Base-by-base conservation (phyloP, 768 basidiomycete species). In the Pleurotus pulmonarius region DNA sequence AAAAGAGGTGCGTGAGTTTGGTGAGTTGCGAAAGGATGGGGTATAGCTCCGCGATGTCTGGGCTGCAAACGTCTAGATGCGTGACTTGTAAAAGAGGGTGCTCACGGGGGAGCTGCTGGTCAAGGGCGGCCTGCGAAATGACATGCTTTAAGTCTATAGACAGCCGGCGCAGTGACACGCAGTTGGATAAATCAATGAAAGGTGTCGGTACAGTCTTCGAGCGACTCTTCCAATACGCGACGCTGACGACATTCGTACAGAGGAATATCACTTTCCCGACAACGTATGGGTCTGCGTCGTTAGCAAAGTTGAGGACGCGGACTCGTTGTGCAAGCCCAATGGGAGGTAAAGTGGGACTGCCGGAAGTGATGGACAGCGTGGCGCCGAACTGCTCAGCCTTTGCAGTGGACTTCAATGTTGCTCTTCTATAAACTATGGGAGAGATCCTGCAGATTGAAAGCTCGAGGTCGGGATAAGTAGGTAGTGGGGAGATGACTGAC, bases 1-100 rank as follows among this genome's bases (percentile, higher is more conserved):
- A 51, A 16, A 51, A 51, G n/a, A 51, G 49, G 34, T 51, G 49
- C 5, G 49, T 51, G 9, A 51, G 49, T 9, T 37, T 29, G 49
- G 49, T 25, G 26, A 51, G 49, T 51, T 51, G 26, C 24, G 49
- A 37, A 2, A 51, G 22, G 29, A 51, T 12, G 49, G n/a, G 25
- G 20, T 16, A 38, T 34, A 25, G 37, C 26, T 51, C 34, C 13
- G 16, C n/a, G 12, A 51, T 12, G 49, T 29, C 29, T 25, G 49
- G 49, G 34, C 49, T 51, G 49, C 49, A 51, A 13, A 51, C 8
- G 29, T 51, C 49, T 29, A 51, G 29, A 38, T 38, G 49, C 18
- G 25, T 38, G 25, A 51, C 49, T n/a, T 29, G 49, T n/a, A 16
- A 15, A 5, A 51, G 49, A 51, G 49, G 49, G 29, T 51, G 49